Base-by-base conservation (phyloP, 2,329 filamentous ascomycete species). In the Alternaria longipes region DNA sequence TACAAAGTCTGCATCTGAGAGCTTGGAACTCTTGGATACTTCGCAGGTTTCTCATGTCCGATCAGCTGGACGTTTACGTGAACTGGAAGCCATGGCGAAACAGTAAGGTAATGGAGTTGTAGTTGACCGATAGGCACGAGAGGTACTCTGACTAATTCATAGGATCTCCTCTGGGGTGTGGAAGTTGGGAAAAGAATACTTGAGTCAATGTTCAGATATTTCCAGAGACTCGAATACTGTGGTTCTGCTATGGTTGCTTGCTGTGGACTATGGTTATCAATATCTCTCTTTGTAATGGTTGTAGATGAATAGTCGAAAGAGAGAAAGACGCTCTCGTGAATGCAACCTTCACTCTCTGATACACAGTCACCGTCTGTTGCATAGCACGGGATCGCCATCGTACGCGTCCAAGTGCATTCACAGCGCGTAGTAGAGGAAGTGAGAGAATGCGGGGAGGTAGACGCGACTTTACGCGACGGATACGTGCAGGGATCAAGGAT, bases 401-500 rank as follows among this genome's bases (percentile, higher is more conserved):
- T 50, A 18, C 20, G 32, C 14, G 46, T 26, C 32, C 5, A 16
- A 11, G 22, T 24, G 22, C 22, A 24, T 6, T 24, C 22, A 24
- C 22, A 24, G 22, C 5, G 22, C 22, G 22, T 24, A 0, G 1
- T 34, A 1, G 18, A 40, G 47, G 52, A 36, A 20, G 49, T 44
- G 46, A 42, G 11, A 49, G 14, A 46, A 14, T 24, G 47, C 30
- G 55, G 49, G 56, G 56, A 12, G 20, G 3, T 44, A 32, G 49
- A 57, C 53, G 53, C 58, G 46, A 52, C 41, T 51, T 50, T 52
- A 60, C 49, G 54, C 61, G 61, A 53, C 55, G 12, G 40, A 18
- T 2, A 41, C 34, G 24, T 45, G 57, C 58, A 65, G 60, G 65
- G 65, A 54, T 56, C 57, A 47, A 26, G 55, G 45, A 54, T 32